Conservation (phyloP, 148 eudicot genomes). For the Camellia japonica region DNA sequence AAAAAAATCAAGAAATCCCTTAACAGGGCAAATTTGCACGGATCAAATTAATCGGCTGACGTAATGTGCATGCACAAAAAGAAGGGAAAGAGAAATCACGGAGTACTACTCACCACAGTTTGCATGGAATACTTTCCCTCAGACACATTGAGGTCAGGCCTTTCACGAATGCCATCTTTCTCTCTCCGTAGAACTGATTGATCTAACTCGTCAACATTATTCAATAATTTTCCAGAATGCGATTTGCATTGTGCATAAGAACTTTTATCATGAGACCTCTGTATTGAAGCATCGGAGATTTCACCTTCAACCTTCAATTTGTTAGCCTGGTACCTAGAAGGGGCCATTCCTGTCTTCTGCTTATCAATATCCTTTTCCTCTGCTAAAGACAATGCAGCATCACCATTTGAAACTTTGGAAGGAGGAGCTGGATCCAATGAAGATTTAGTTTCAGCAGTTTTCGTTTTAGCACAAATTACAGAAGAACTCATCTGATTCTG, state of each 20-base stretch:
- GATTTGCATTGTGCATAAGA: conserved; percentile 39
- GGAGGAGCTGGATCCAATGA: conserved; percentile 27
- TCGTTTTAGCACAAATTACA: conserved; percentile 40
- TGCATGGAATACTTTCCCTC: conserved; percentile 53
- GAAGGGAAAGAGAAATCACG: neutral
- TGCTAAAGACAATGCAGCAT: conserved; percentile 24
- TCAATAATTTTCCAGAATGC: conserved; percentile 34
- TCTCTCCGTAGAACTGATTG: conserved; percentile 51
- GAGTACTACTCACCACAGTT: conserved; percentile 51
- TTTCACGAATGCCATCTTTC: conserved; percentile 52
- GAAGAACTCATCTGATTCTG: conserved; percentile 40
- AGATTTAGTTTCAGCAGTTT: conserved; percentile 37
- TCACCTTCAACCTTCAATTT: conserved; percentile 50
- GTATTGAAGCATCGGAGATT: conserved; percentile 31
- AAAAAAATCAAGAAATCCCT: neutral
- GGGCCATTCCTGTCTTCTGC: conserved; percentile 35
- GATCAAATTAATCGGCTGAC: neutral
- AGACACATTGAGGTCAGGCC: conserved; percentile 62
- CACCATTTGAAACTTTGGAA: conserved; percentile 40
- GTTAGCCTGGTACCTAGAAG: conserved; percentile 35
- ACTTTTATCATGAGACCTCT: conserved; percentile 42
- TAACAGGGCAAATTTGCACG: neutral
- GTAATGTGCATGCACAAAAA: neutral
- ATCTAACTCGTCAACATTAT: conserved; percentile 37
- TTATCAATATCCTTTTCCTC: conserved; percentile 36